These are phyloP conservation scores for Phlyctochytrium arcticum DNA, from an alignment of 192 early-diverging fungal genomes.

Conservation along the genomic window DNA sequence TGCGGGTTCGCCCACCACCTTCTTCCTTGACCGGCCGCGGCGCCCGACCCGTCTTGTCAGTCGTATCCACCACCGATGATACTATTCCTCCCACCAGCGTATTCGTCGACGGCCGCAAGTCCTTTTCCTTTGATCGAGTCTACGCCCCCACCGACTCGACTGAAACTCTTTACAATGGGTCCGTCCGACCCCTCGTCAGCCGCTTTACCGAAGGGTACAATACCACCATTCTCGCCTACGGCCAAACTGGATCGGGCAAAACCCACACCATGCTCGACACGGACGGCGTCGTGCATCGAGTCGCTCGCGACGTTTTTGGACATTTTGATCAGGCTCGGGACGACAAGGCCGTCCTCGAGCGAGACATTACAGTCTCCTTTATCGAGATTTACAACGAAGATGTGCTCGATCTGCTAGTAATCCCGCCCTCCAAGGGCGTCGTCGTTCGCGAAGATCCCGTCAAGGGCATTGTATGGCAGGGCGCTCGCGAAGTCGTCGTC, in stretches of 20 bases:
- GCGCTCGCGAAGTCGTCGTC: constrained; percentile 62
- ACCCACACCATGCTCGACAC: constrained; percentile 92
- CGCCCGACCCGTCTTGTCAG: not conserved
- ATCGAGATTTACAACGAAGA: constrained; percentile 98
- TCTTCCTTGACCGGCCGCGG: not conserved
- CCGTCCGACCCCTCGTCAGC: constrained; percentile 56
- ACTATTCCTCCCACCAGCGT: not conserved
- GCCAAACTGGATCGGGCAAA: constrained; percentile 93
- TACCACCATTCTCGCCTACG: constrained; percentile 89
- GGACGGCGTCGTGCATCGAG: constrained; percentile 17
- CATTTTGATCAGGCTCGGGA: not conserved
- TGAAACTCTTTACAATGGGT: constrained; percentile 51
- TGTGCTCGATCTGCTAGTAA: constrained; percentile 76
- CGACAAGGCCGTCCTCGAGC: not conserved
- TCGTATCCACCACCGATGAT: not conserved
- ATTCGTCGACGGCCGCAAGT: constrained; percentile 3
- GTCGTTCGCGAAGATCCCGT: constrained; percentile 78
- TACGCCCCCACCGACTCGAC: constrained; percentile 55
- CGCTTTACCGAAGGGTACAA: constrained; percentile 86
- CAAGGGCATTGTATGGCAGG: constrained; percentile 75
- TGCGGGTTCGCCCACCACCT: not conserved
- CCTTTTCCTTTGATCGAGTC: constrained; percentile 55
- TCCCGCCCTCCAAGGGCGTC: constrained; percentile 28
- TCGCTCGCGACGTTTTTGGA: constrained; percentile 1
- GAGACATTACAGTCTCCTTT: constrained; percentile 70